Evolutionary conservation across 106 monocot genomes (phyloP), one percentile per base, ranked within the genome.

Genomic region (Dendrobium catenatum): DNA sequence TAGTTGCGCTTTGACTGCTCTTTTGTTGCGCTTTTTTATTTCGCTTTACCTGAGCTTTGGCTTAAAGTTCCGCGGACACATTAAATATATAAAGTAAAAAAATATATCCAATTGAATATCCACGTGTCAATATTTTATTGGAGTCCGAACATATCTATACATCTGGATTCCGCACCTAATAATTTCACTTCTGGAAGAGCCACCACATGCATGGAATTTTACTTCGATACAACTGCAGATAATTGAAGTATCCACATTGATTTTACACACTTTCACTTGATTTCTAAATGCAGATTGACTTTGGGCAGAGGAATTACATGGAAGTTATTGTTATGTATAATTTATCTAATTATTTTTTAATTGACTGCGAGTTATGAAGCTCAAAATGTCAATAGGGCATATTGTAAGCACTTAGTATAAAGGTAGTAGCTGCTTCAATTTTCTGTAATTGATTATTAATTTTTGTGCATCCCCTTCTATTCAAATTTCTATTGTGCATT

Each of bases 361-460:
- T 64, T 66, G 24, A 22, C 64, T 9, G 5, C 22, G 64, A 66
- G 64, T 66, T 26, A 24, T 66, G 24, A 66, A 66, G 64, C 64
- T 26, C 26, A 66, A 24, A n/a, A n/a, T 66, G 24, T 66, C 24
- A 66, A 66, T 13, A 24, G 24, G 64, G 64, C 64, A 66, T 66
- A 26, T 10, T 66, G 64, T 26, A 66, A 24, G 24, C 64, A 66
- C 64, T 6, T 1, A 6, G 26, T 26, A 66, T 58, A 58, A 58
- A 66, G 64, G 64, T 66, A 66, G 64, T 66, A 66, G 64, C 24
- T 66, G 64, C 64, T 66, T 66, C 64, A 66, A 66, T 66, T 55
- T 55, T 55, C 6, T 24, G 22, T 9, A 26, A 26, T 26, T 26
- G 26, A 24, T 66, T 66, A 24, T 66, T 66, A 66, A 24, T 66